phyloP scores from a whole-genome alignment of 1,139 yeast genomes.

The Candida buenavistaensis region DNA sequence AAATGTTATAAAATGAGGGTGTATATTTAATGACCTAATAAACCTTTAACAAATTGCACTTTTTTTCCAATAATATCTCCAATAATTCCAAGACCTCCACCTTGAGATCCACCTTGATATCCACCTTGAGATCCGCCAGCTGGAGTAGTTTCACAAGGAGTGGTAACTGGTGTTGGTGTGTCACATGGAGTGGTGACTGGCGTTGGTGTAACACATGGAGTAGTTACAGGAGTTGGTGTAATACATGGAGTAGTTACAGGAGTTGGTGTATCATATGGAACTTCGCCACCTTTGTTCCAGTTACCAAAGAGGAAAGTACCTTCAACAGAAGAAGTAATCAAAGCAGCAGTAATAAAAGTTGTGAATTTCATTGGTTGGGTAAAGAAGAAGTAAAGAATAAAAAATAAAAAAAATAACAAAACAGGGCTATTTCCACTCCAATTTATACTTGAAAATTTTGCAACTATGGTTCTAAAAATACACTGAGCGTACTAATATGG shows the following conservation, averaged over 20 bases:
- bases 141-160: constrained; percentile 4
- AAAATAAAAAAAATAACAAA: too few species aligned
- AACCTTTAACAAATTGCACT: constrained; percentile 2
- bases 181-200: background rate
- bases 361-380: background rate
- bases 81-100: constrained; percentile 2
- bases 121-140: constrained; percentile 1
- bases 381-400: too few species aligned
- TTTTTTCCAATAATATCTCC: constrained; percentile 4
- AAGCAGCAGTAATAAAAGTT: background rate
- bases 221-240: background rate
- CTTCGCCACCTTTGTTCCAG: background rate
- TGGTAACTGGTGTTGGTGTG: background rate
- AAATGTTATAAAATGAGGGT: constrained; percentile 3
- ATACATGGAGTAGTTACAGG: background rate
- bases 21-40: constrained; percentile 1
- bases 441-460: too few species aligned
- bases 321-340: background rate
- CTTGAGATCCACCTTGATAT: background rate
- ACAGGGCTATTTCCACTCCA: too few species aligned
- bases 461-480: too few species aligned
- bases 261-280: background rate
- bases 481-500: too few species aligned
- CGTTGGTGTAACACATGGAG: constrained; percentile 2
- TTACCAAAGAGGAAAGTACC: background rate